Evolutionary conservation across 345 rosid species (phyloP).

Genomic region (Iberis pinnata): DNA sequence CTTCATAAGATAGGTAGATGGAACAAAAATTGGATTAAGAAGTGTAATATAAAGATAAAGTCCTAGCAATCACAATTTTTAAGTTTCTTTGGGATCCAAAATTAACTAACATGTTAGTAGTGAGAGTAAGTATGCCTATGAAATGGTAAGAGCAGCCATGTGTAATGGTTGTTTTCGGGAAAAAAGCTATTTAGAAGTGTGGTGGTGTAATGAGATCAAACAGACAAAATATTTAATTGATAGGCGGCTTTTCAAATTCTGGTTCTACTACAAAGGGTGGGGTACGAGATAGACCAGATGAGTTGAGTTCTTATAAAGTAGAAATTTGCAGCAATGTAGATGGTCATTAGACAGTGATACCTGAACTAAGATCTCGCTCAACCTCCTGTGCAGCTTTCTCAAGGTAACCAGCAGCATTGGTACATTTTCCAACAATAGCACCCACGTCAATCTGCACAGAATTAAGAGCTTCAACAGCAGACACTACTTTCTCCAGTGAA

Average conservation of each 20-base stretch:
- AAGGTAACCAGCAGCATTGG: slow-evolving; percentile 45
- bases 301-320: slow-evolving; percentile 4
- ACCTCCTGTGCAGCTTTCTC: slow-evolving; percentile 56
- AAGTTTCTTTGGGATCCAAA: too few species aligned
- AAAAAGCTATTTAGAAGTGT: background rate
- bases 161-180: background rate
- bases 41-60: too few species aligned
- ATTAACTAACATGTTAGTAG: too few species aligned
- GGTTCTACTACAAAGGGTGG: slow-evolving; percentile 9
- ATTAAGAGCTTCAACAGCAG: slow-evolving; percentile 57
- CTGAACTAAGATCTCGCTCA: slow-evolving; percentile 51
- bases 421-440: slow-evolving; percentile 48
- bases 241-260: background rate
- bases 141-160: too few species aligned
- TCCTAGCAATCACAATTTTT: too few species aligned
- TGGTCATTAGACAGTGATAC: slow-evolving; percentile 34
- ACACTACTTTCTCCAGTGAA: slow-evolving; percentile 54
- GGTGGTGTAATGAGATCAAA: background rate
- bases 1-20: background rate
- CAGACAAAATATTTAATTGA: background rate
- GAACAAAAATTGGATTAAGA: background rate
- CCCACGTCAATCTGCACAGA: slow-evolving; percentile 62
- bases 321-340: slow-evolving; percentile 15
- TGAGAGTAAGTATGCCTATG: too few species aligned
- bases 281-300: slow-evolving; percentile 8